Evolutionary conservation across 1,284 basidiomycete genomes (phyloP), one percentile per base, ranked within the genome.

Genomic region (Melampsora abietis-canadensis): DNA sequence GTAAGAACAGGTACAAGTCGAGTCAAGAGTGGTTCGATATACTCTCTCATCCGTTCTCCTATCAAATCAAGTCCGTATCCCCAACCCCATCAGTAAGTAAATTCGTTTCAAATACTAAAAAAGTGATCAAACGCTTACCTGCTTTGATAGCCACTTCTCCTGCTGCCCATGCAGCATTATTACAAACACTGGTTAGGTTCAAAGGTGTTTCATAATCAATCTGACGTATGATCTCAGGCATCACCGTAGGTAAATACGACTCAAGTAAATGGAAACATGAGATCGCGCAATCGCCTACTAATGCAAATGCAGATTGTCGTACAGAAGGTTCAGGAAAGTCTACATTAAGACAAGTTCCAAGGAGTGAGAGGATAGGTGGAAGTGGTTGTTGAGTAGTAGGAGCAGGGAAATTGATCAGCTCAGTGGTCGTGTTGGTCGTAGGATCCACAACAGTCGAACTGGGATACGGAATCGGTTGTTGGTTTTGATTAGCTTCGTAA

Each of bases 111-210:
- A 15, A 24, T n/a, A 59, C 14, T n/a, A n/a, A 40, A 1, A 40
- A 3, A 3, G 2, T n/a, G 37, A 17, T n/a, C 21, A 24, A 30
- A 60, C 2, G 14, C 57, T 47, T 37, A 68, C 76, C 76, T 14
- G 79, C 78, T 72, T 80, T 79, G 3, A 81, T 78, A 10, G 96
- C 92, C 62, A 98, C 92, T 83, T 99, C 96, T 63, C 96, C 96
- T 15, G 95, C 93, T 21, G 93, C 94, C 96, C 96, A 99, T 0
- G 95, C 94, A n/a, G 96, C 96, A 81, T 99, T 99, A 84, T 99
- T 99, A 83, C 93, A 96, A 14, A 96, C 96, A 78, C 91, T 94
- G 77, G 98, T 88, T 81, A 94, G 93, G 82, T 96, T 93, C 48
- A 90, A 86, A 81, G 91, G 91, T 3, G 92, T 90, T 80, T 94